Evolutionary conservation across 2,329 filamentous ascomycete species (phyloP), one percentile per base, ranked within the genome.

Genomic region (Podosphaera leucotricha): DNA sequence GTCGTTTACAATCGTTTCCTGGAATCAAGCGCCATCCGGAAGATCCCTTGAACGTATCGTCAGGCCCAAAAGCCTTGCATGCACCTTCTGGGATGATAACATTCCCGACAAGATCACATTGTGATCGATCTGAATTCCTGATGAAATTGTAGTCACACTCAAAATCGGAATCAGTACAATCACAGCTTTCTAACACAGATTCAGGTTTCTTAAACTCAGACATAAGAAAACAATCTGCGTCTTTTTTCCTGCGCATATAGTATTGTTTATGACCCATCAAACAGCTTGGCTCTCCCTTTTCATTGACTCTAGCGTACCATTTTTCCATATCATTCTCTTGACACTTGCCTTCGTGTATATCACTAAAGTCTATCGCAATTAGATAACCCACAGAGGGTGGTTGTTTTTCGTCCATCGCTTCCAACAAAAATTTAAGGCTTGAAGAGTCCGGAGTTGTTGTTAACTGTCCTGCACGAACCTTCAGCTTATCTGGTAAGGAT

Each of bases 141-240:
- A 75, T 65, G 58, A 93, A 95, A 60, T 92, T 92, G 66, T 81
- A 93, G 57, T 95, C 87, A 59, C 90, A 98, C 62, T 98, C 90
- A 58, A 92, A 98, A 59, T 98, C 92, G 28, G 68, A 66, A 46
- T 80, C 73, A 0, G 77, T 75, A 61, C 90, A 98, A 36, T 82
- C 74, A 65, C 90, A 98, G 40, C 74, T 62, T 53, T 83, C 73
- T 22, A 72, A 78, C 48, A 77, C 65, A 1, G 80, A 73, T 28
- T 72, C 62, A 0, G 81, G 76, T 49, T 90, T 80, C 55, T 84
- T 75, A 64, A 93, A 94, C 44, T 87, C 75, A 47, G 81, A 69
- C 53, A 82, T 80, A 52, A 95, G 70, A 58, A 94, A 92, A 61
- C 92, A 98, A 48, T 92, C 75, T 16, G 81, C 79, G 53, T 82